Conservation (phyloP, 352 stramenopile species). For the Elongisporangium senticosum region DNA sequence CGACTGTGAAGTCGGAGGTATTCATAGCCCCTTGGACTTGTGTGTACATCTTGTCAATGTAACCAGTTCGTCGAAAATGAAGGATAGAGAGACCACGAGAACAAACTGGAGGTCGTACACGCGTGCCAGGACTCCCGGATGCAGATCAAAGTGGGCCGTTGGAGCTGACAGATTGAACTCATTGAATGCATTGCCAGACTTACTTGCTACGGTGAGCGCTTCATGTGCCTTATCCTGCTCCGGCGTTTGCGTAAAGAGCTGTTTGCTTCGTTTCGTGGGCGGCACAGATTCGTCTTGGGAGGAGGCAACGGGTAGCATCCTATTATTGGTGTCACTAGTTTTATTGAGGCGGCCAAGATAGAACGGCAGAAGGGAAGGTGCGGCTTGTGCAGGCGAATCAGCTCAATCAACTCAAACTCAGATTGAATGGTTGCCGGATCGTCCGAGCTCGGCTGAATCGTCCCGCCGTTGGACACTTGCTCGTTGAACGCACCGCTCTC, state of each 20-base stretch:
- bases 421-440: no score
- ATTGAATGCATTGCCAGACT: conserved; percentile 5
- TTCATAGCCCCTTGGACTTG: no score
- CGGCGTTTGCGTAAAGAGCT: not conserved
- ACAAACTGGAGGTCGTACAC: conserved; percentile 13
- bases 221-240: conserved; percentile 2
- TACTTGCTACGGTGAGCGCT: conserved; percentile 12
- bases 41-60: not conserved
- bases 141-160: conserved; percentile 4
- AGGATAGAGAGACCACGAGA: conserved; percentile 9
- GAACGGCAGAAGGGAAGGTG: not conserved
- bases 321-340: no score
- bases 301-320: no score
- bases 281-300: not conserved
- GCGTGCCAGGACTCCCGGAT: conserved; percentile 9
- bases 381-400: not conserved
- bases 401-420: not conserved
- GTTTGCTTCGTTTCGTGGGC: not conserved
- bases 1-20: no score
- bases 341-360: no score
- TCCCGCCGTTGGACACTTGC: no score
- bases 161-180: not conserved
- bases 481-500: no score
- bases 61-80: conserved; percentile 8
- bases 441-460: no score